Evolutionary conservation across 148 eudicot species (phyloP), one percentile per base, ranked within the genome.

Genomic region (Amaranthus palmeri): DNA sequence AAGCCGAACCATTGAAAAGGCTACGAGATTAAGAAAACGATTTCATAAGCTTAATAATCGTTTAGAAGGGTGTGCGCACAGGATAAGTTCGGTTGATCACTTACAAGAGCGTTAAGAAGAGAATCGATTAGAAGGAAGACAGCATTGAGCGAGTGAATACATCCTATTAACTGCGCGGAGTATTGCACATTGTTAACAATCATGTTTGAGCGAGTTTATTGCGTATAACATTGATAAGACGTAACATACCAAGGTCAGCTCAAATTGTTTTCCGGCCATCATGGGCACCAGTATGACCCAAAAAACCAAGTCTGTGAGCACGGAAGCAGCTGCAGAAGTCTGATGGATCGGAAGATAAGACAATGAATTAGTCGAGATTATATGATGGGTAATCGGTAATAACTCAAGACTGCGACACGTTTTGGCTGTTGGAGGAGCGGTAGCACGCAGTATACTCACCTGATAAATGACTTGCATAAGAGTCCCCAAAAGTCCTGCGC

Each of bases 221-320:
- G 36, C 36, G 36, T 25, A 0, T 25, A 0, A 25, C 36, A 25
- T 25, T 25, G 36, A 1, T 52, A 2, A 61, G 4, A 67, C 46
- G 65, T 47, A 17, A 80, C 92, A 81, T 63, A 92, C 96, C 76
- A 85, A 68, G 53, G 93, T 90, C 40, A 92, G 87, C 48, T 85
- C 58, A 76, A 88, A 92, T 55, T 78, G 71, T 70, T 81, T 86
- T 63, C 88, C 90, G 5, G 82, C 47, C 75, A 85, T 68, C 69
- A 87, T 78, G 51, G 98, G 98, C 73, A 90, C 74, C 69, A 92
- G 72, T 42, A 92, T 76, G 61, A 86, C 65, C 98, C 98, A 92
- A 70, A 92, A 92, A 53, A 92, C 96, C 48, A 92, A 55, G 68
- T 92, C 96, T 36, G 98, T 86, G 15, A 90, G 84, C 72, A 92